Evolutionary conservation across 2,329 filamentous ascomycete species (phyloP).

Genomic region (Scytalidium sp.): DNA sequence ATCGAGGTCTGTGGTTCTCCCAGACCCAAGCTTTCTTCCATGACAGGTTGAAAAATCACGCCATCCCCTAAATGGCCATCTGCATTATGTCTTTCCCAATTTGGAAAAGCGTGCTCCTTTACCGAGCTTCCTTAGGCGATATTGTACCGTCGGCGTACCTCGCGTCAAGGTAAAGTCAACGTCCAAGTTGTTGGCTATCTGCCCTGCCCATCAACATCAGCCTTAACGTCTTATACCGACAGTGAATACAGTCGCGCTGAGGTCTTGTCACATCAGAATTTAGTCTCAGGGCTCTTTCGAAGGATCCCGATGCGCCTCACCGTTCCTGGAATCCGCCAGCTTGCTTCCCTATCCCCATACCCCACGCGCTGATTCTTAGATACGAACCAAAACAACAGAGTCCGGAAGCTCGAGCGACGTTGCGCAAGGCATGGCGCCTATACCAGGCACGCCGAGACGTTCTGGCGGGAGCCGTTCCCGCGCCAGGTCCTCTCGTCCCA

Average conservation of each 20-base stretch:
- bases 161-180: background rate
- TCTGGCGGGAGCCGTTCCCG: slow-evolving; percentile 21
- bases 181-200: background rate
- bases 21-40: background rate
- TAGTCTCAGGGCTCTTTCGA: background rate
- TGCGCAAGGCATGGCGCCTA: slow-evolving; percentile 15
- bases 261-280: background rate
- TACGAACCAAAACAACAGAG: background rate
- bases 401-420: background rate
- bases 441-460: slow-evolving; percentile 21
- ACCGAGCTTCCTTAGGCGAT: background rate
- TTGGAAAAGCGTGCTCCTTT: background rate
- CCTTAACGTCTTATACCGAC: background rate
- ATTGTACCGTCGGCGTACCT: background rate
- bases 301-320: background rate
- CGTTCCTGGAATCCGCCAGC: background rate
- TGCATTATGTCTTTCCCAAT: background rate
- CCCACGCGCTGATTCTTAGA: background rate
- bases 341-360: background rate
- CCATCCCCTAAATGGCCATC: background rate
- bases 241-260: background rate
- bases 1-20: too few species aligned
- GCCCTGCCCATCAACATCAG: background rate
- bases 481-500: slow-evolving; percentile 16
- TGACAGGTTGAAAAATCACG: background rate